These are phyloP conservation scores for Kwoniella dendrophila DNA, from an alignment of 768 basidiomycete genomes.

Conservation along the genomic window DNA sequence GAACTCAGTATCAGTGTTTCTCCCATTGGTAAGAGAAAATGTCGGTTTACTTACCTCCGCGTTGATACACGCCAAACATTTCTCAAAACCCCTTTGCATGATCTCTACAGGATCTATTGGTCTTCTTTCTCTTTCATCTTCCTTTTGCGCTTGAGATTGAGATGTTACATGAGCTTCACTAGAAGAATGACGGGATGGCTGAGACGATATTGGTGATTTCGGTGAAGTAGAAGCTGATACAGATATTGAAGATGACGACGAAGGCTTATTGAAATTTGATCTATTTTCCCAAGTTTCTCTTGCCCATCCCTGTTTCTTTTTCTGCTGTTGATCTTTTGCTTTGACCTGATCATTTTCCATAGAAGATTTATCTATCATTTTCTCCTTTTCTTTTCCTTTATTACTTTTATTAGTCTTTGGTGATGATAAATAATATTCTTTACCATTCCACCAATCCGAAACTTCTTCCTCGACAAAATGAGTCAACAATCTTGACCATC, in stretches of 20 bases:
- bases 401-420: no score
- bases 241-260: neutral
- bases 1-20: neutral
- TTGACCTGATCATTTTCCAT: neutral
- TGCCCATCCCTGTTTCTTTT: slow-evolving; percentile 55
- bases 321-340: neutral
- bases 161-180: no score
- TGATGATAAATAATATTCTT: slow-evolving; percentile 29
- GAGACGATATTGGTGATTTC: neutral
- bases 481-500: slow-evolving; percentile 72
- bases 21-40: no score
- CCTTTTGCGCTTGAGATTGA: no score
- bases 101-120: slow-evolving; percentile 59
- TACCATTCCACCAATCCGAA: slow-evolving; percentile 43
- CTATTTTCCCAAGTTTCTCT: slow-evolving; percentile 22
- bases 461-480: slow-evolving; percentile 63
- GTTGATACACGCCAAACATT: slow-evolving; percentile 54
- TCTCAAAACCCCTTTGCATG: slow-evolving; percentile 61
- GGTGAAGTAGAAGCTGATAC: neutral
- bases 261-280: neutral
- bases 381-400: no score
- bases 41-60: slow-evolving; percentile 57
- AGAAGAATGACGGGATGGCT: no score
- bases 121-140: slow-evolving; percentile 25
- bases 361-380: no score